Percentiles rank a stretch among this genome's conserved stretches.
Conservation (phyloP, 441 rosid genomes). For the Syzygium malaccense region DNA sequence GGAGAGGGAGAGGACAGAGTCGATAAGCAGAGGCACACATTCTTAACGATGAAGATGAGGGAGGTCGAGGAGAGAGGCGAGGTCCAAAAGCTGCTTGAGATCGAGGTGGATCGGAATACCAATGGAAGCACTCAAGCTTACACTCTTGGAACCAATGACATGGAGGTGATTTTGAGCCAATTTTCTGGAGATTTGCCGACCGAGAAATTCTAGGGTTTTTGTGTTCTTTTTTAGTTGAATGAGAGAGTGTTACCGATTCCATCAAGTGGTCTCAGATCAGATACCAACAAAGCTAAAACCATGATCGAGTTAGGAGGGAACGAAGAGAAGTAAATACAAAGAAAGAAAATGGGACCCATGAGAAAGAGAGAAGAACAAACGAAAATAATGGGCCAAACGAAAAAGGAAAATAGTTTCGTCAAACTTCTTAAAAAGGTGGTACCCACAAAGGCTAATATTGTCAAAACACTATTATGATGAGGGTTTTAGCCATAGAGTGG, state of each 20-base stretch:
- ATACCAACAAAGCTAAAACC: neutral
- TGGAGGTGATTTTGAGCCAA: neutral
- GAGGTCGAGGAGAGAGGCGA: conserved; percentile 46
- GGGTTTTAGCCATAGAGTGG: neutral
- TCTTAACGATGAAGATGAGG: conserved; percentile 35
- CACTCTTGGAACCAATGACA: neutral
- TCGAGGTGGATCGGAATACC: conserved; percentile 56
- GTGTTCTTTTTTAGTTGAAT: neutral
- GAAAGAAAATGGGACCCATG: neutral
- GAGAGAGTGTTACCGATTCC: conserved; percentile 55
- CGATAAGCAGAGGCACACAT: conserved; percentile 24
- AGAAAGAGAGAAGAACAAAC: neutral
- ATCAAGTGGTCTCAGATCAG: conserved; percentile 33
- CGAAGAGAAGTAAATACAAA: no score
- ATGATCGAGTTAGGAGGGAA: neutral
- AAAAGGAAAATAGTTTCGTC: neutral
- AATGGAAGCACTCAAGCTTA: conserved; percentile 53
- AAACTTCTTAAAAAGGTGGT: neutral
- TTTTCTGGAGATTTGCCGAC: neutral
- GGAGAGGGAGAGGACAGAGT: conserved; percentile 51
- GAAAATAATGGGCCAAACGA: no score
- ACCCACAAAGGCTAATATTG: neutral
- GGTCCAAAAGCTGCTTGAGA: conserved; percentile 41
- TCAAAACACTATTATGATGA: neutral
- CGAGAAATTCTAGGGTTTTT: neutral